These are phyloP conservation scores for Amanita rubescens DNA, from an alignment of 768 basidiomycete genomes.

Conservation along the genomic window DNA sequence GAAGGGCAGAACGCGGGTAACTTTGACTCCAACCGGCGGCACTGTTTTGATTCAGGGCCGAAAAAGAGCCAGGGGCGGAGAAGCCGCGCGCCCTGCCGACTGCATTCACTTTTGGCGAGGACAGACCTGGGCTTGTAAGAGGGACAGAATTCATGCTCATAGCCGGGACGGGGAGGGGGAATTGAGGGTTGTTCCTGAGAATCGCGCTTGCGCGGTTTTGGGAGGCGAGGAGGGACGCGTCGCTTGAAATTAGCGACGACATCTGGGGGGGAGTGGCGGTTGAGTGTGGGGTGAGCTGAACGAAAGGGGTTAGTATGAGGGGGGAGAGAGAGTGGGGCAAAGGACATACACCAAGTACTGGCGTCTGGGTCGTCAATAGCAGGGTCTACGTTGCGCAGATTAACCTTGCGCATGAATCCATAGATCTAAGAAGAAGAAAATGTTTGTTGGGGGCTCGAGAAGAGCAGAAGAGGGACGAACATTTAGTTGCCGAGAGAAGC, in stretches of 20 bases:
- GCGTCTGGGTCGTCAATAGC: constrained; percentile 95
- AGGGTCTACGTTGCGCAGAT: constrained; percentile 90
- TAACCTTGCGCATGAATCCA: constrained; percentile 98
- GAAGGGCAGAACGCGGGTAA: constrained; percentile 59
- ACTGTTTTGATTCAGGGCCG: constrained; percentile 55
- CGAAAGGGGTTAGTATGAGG: constrained; percentile 1
- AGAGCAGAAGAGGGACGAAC: constrained; percentile 43
- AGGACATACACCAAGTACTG: constrained; percentile 87
- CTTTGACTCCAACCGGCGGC: constrained; percentile 52
- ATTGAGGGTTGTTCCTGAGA: constrained; percentile 60
- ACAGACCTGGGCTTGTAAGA: constrained; percentile 50
- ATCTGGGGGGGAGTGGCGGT: constrained; percentile 83
- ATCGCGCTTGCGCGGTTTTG: constrained; percentile 81
- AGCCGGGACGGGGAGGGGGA: constrained; percentile 71
- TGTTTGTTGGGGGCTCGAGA: constrained; percentile 19
- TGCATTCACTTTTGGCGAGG: constrained; percentile 28
- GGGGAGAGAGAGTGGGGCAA: too few species aligned
- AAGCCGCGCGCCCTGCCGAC: constrained; percentile 69
- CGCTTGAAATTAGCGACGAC: constrained; percentile 94
- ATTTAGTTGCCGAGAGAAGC: constrained; percentile 96
- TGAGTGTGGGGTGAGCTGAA: constrained; percentile 84
- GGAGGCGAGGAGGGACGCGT: constrained; percentile 87
- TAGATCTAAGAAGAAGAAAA: constrained; percentile 72
- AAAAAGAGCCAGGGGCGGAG: constrained; percentile 77
- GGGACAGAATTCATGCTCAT: constrained; percentile 64